Evolutionary conservation across 2,329 filamentous ascomycete genomes (phyloP), one percentile per base, ranked within the genome.

Genomic region (Paracorniculantispora psalliotae): DNA sequence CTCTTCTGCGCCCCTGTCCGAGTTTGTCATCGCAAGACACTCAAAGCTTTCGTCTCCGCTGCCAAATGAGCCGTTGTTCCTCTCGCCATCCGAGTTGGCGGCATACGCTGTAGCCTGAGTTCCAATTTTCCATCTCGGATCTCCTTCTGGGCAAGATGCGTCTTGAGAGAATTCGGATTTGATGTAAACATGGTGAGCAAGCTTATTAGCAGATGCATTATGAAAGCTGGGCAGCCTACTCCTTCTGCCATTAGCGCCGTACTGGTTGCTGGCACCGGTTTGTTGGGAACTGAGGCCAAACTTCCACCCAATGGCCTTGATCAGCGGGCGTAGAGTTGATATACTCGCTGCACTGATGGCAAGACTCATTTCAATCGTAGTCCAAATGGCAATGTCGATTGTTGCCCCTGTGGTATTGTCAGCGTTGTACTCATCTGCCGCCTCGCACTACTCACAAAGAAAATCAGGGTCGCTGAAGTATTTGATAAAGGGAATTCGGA

Each of bases 261-360:
- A 46, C 25, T 46, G 44, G 13, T 48, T 21, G 41, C 53, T 50
- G 15, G 25, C 25, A 25, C 47, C 47, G 21, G 58, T 43, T 35
- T 35, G 2, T 48, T 60, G 5, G 51, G 57, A 56, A 44, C 44
- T 35, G 19, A 71, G 57, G 53, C 69, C 69, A 47, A 78, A 61
- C 57, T 65, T 70, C 52, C 65, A 67, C 54, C 66, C 68, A 44
- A 77, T 47, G 26, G 64, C 33, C 57, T 72, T 72, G 61, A 75
- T 59, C 1, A 82, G 69, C 0, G 79, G 79, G 0, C 77, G 75
- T 6, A 81, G 69, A 0, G 78, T 80, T 6, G 77, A 76, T 7
- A 79, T 71, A 25, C 74, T 74, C n/a, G 75, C 77, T 8, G 79
- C 79, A 7, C 75, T 75, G 62, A 82, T 76, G 50, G 77, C 77